These are phyloP conservation scores for Vigna hirtella DNA, from an alignment of 306 rosid genomes.

Conservation along the genomic window DNA sequence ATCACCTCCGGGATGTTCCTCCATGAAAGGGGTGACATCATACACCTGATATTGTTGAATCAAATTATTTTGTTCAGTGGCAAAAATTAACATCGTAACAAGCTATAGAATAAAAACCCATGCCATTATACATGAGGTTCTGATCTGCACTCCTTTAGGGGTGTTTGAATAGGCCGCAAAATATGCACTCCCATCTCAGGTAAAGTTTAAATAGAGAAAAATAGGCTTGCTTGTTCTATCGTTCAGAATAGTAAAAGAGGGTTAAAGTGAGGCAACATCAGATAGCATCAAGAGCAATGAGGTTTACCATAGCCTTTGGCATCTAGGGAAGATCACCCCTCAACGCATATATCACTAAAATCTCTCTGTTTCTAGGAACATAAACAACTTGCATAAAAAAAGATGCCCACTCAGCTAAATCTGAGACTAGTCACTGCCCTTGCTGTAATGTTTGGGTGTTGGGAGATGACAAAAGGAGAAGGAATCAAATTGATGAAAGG, in stretches of 20 bases:
- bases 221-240: not conserved
- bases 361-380: constrained; percentile 4
- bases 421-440: not conserved
- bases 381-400: constrained; percentile 13
- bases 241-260: constrained; percentile 15
- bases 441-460: not conserved
- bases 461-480: not conserved
- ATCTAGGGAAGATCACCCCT: not conserved
- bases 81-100: constrained; percentile 21
- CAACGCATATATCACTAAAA: constrained; percentile 2
- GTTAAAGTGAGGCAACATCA: constrained; percentile 3
- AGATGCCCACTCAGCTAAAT: not conserved
- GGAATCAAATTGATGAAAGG: not conserved
- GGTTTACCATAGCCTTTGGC: not conserved
- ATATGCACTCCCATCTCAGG: not conserved
- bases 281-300: not conserved
- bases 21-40: constrained; percentile 92
- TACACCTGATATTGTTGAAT: constrained; percentile 65
- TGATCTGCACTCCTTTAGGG: constrained; percentile 7
- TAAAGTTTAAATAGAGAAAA: constrained; percentile 7
- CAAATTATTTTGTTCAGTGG: constrained; percentile 11
- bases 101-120: not conserved
- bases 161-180: constrained; percentile 26
- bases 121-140: not conserved
- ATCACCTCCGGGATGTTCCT: constrained; percentile 97